Base-by-base conservation (phyloP, 139 green algal species). In the Picochlorum sp. region DNA sequence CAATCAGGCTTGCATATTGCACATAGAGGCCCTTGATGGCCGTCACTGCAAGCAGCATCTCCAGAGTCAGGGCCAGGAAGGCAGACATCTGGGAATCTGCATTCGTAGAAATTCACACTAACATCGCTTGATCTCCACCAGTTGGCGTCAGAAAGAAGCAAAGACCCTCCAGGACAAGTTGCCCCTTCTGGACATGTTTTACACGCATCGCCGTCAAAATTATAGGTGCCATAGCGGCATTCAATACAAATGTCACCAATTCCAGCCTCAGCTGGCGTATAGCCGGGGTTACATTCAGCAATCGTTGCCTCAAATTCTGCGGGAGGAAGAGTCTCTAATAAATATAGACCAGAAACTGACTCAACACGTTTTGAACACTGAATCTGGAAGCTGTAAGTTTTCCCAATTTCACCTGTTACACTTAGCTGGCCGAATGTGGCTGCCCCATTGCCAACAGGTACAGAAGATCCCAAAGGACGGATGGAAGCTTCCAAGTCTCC, bases 1-100 rank as follows among this genome's bases (percentile, higher is more conserved):
- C 33, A 60, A 7, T 24, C 59, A 5, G 30, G 16, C 16, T 24
- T 6, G 37, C 69, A 77, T 12, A 75, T 41, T 25, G 56, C 41
- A 58, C 69, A 77, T 37, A 77, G 65, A 24, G 69, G 69, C 3
- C 69, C 69, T 10, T 51, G 3, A 33, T 70, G 47, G 5, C 65
- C 64, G 22, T 25, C 16, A n/a, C 3, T 12, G 35, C 69, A 77
- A 4, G 69, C 29, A 1, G 25, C 53, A 25, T 77, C 45, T 1
- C 52, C 69, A 2, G 50, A 20, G 3, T 54, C 56, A 4, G 29
- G 24, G 29, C 62, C 64, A 32, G 57, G 20, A 33, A 61, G 20
- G 64, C 64, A 72, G 5, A 61, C 28, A 14, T 60, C 64, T 4
- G 22, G 44, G 14, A 29, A 31, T 31, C 49, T 40, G 45, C 64